Evolutionary conservation across 768 basidiomycete species (phyloP).

Genomic region (Collybia sp.): DNA sequence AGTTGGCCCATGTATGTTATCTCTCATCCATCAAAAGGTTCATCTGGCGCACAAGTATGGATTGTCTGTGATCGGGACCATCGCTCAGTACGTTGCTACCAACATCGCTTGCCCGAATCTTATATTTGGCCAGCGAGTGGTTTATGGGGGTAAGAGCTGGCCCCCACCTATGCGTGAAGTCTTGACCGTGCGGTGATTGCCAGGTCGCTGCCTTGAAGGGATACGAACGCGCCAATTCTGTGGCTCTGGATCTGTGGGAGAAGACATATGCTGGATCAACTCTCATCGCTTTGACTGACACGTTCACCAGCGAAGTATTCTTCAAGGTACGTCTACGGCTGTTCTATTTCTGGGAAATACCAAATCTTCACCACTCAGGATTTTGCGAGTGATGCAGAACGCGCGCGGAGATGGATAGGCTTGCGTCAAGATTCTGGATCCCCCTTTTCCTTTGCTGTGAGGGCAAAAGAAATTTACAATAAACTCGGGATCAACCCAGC

Average conservation of each 20-base stretch:
- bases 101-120: neutral
- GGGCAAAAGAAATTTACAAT: constrained; percentile 69
- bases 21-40: constrained; percentile 41
- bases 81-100: constrained; percentile 65
- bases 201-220: constrained; percentile 83
- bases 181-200: neutral
- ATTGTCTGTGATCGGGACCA: constrained; percentile 69
- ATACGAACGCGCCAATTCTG: constrained; percentile 70
- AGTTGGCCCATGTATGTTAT: neutral
- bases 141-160: constrained; percentile 70
- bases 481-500: constrained; percentile 61
- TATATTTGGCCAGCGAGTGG: constrained; percentile 60
- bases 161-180: constrained; percentile 1
- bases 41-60: constrained; percentile 79
- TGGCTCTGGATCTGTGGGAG: constrained; percentile 86
- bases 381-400: constrained; percentile 47
- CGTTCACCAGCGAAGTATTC: constrained; percentile 85
- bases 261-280: constrained; percentile 53
- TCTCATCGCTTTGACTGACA: constrained; percentile 88
- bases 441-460: constrained; percentile 74
- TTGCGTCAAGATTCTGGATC: constrained; percentile 95
- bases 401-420: constrained; percentile 71
- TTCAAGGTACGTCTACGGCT: constrained; percentile 52
- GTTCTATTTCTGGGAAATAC: neutral
- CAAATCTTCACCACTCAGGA: constrained; percentile 34